Conservation (phyloP, 768 basidiomycete species). For the Nidularia pulvinata region DNA sequence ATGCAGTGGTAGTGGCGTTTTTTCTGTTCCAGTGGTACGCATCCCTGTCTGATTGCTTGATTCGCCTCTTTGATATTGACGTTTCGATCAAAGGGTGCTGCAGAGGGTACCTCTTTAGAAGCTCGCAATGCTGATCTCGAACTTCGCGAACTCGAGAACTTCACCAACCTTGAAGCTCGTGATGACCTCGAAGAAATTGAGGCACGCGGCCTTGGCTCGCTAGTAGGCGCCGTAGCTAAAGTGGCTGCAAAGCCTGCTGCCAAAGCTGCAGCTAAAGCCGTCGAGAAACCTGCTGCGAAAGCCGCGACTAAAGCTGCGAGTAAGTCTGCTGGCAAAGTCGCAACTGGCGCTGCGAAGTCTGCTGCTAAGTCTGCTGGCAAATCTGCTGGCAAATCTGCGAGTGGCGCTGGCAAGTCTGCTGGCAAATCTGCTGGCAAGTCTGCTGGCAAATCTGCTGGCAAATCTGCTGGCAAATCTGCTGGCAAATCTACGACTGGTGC, state of each 20-base stretch:
- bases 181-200: not conserved
- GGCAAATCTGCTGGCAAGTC: too few species aligned
- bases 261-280: not conserved
- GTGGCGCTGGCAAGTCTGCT: too few species aligned
- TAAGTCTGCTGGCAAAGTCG: not conserved
- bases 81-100: not conserved
- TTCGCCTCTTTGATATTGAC: not conserved
- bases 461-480: too few species aligned
- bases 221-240: not conserved
- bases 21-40: not conserved
- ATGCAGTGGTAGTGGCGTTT: not conserved
- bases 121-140: not conserved
- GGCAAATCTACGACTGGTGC: too few species aligned
- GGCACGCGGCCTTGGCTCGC: not conserved
- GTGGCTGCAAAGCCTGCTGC: not conserved
- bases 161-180: not conserved
- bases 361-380: not conserved
- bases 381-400: too few species aligned
- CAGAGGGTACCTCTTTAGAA: not conserved
- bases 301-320: not conserved
- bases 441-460: too few species aligned
- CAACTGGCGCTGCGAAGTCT: not conserved
- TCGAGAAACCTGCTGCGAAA: too few species aligned
- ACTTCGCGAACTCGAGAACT: not conserved
- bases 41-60: not conserved